phyloP scores from a whole-genome alignment of 768 basidiomycete genomes.

The Clitopilus hobsonii region DNA sequence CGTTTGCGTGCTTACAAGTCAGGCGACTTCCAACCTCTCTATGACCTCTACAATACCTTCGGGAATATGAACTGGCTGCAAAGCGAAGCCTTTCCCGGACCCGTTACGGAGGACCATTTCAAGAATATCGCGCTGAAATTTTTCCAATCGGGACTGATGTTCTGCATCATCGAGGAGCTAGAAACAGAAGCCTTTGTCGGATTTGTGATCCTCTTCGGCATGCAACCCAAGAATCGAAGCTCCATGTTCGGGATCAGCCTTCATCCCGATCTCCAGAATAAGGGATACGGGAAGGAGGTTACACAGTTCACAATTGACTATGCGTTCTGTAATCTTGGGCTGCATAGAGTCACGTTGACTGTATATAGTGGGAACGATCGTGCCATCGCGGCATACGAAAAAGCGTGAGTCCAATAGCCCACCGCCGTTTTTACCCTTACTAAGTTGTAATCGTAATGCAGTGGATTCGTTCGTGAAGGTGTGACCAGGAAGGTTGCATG shows the following conservation, averaged over 20 bases:
- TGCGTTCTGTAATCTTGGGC: slow-evolving; percentile 2
- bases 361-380: slow-evolving; percentile 1
- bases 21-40: background rate
- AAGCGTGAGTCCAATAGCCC: slow-evolving; percentile 20
- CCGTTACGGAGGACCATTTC: background rate
- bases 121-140: background rate
- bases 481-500: too few species aligned
- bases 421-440: too few species aligned
- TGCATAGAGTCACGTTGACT: slow-evolving; percentile 1
- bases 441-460: too few species aligned
- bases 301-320: slow-evolving; percentile 3
- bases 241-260: slow-evolving; percentile 18
- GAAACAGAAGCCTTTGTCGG: background rate
- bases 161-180: background rate
- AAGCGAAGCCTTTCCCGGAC: background rate
- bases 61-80: background rate
- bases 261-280: slow-evolving; percentile 17
- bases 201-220: background rate
- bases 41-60: background rate
- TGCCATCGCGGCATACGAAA: slow-evolving; percentile 15
- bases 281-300: slow-evolving; percentile 14
- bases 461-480: too few species aligned
- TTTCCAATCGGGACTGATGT: background rate
- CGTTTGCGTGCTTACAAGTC: background rate
- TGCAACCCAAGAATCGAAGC: slow-evolving; percentile 19